Conservation (phyloP, 169 alveolate genomes). For the Plasmodium blacklocki region DNA sequence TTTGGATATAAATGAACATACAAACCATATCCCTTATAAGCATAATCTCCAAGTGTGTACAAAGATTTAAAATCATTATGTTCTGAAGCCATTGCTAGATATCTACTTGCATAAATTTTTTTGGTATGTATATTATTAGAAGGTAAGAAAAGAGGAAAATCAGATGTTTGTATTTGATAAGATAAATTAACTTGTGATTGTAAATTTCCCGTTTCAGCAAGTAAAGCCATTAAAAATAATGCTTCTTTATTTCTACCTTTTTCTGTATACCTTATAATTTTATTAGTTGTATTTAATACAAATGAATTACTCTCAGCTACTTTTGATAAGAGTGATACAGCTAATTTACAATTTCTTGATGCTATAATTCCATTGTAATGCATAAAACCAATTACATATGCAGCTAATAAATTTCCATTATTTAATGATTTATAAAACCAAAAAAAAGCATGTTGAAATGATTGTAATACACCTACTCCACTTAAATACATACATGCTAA, state of each 20-base stretch:
- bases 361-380: slow-evolving; percentile 62
- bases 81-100: slow-evolving; percentile 71
- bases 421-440: slow-evolving; percentile 66
- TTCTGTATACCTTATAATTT: slow-evolving; percentile 62
- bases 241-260: slow-evolving; percentile 69
- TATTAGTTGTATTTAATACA: slow-evolving; percentile 52
- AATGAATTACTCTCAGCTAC: slow-evolving; percentile 63
- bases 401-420: slow-evolving; percentile 69
- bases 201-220: slow-evolving; percentile 69
- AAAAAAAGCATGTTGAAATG: slow-evolving; percentile 54
- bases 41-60: slow-evolving; percentile 65
- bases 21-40: slow-evolving; percentile 52
- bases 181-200: slow-evolving; percentile 53
- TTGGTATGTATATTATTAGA: slow-evolving; percentile 21
- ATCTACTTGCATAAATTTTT: slow-evolving; percentile 69
- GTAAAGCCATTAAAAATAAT: slow-evolving; percentile 50
- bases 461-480: slow-evolving; percentile 56
- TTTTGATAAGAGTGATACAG: slow-evolving; percentile 50
- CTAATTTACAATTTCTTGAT: slow-evolving; percentile 46
- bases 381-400: slow-evolving; percentile 58
- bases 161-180: slow-evolving; percentile 2
- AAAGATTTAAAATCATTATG: slow-evolving; percentile 39
- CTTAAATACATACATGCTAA: slow-evolving; percentile 61
- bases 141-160: slow-evolving; percentile 54
- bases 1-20: slow-evolving; percentile 24